Percentiles rank a stretch among this genome's conserved stretches.
These are phyloP conservation scores for Kalanchoe fedtschenkoi DNA, from an alignment of 164 flowering plant species.

Conservation along the genomic window DNA sequence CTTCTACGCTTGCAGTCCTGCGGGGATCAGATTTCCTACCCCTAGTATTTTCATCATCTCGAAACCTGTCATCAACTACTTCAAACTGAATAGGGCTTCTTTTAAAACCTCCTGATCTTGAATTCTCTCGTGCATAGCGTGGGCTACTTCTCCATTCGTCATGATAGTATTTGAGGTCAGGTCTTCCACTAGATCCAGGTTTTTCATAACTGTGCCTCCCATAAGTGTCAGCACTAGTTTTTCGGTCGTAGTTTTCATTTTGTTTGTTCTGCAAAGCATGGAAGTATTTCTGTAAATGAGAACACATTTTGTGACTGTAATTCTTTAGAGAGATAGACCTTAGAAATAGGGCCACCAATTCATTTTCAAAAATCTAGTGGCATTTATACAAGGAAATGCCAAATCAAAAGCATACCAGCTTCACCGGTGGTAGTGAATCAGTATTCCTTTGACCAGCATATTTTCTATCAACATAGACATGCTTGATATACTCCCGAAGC, in stretches of 20 bases:
- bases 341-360: not conserved
- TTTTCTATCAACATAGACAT: constrained; percentile 48
- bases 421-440: constrained; percentile 17
- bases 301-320: not conserved
- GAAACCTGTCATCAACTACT: constrained; percentile 43
- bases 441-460: constrained; percentile 32
- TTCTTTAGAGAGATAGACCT: not conserved
- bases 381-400: not conserved
- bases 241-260: constrained; percentile 15
- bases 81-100: constrained; percentile 34
- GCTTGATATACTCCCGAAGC: constrained; percentile 51
- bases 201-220: constrained; percentile 15
- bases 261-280: constrained; percentile 15
- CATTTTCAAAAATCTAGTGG: not conserved
- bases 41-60: constrained; percentile 23
- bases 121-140: constrained; percentile 15
- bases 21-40: constrained; percentile 16
- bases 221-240: constrained; percentile 9
- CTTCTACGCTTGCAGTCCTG: constrained; percentile 16
- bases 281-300: not conserved
- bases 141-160: constrained; percentile 35
- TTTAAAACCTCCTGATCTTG: constrained; percentile 22
- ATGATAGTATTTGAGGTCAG: constrained; percentile 13
- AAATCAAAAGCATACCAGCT: constrained; percentile 21
- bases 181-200: constrained; percentile 15